Percentiles rank a stretch among this genome's conserved stretches.
These are phyloP conservation scores for Fusarium camptoceras DNA, from an alignment of 2,329 filamentous ascomycete genomes.

Conservation along the genomic window DNA sequence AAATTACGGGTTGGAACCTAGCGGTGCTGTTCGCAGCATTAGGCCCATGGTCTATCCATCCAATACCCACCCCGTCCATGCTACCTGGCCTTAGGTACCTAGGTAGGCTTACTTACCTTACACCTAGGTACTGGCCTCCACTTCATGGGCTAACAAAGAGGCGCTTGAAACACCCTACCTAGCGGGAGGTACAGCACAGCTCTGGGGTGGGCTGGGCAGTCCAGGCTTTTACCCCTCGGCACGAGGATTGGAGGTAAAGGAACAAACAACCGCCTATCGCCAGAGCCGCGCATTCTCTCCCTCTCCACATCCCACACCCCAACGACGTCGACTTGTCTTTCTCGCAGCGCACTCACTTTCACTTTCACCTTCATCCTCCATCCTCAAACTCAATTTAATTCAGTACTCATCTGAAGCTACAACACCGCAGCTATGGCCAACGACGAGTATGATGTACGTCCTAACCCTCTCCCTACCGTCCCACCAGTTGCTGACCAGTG, in stretches of 20 bases:
- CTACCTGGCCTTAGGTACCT: constrained; percentile 32
- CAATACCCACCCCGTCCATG: not conserved
- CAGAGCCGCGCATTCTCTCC: constrained; percentile 51
- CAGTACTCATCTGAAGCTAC: constrained; percentile 31
- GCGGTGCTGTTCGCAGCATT: constrained; percentile 24
- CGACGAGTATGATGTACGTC: constrained; percentile 99
- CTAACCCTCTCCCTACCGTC: constrained; percentile 28
- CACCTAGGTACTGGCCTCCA: constrained; percentile 1
- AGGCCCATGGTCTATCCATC: not conserved
- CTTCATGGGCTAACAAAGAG: constrained; percentile 24
- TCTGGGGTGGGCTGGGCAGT: constrained; percentile 10
- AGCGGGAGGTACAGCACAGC: constrained; percentile 18
- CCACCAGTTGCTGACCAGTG: constrained; percentile 50
- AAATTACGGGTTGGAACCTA: constrained; percentile 23
- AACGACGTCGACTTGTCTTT: constrained; percentile 46
- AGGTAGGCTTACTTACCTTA: too few relatives aligned
- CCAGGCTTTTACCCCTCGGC: constrained; percentile 46
- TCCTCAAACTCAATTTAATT: constrained; percentile 23
- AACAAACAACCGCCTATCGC: constrained; percentile 48
- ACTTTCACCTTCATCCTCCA: constrained; percentile 32
- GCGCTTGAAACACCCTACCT: constrained; percentile 26
- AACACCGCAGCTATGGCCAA: constrained; percentile 83
- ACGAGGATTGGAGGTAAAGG: constrained; percentile 37
- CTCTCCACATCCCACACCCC: constrained; percentile 50
- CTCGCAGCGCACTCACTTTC: constrained; percentile 42